Base-by-base conservation (phyloP, 2,329 filamentous ascomycete species). In the Epichloe amarillans region DNA sequence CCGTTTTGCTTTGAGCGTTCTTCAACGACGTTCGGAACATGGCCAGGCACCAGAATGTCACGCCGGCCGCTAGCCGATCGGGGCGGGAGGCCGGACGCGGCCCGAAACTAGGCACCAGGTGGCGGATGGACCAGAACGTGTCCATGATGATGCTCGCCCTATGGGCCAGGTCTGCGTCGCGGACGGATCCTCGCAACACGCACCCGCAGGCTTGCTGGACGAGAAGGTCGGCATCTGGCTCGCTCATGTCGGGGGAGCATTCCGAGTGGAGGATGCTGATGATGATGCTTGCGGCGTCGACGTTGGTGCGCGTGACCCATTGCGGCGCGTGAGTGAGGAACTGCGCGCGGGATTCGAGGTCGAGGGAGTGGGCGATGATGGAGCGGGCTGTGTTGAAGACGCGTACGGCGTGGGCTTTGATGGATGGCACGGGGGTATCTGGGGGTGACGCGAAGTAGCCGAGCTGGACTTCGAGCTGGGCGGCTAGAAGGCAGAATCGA, bases 381-480 rank as follows among this genome's bases (percentile, higher is more conserved):
- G 68, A 61, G 49, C 71, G 69, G 4, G 75, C 67, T 2, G 75
- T 78, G 53, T 65, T 70, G 61, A 72, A 76, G 21, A 70, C 64
- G 21, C 73, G 71, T 40, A 74, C 59, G 23, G 72, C 61, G 56
- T 75, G 71, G 46, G 71, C 64, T 52, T 67, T 69, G 50, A 75
- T 65, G 12, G 59, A 55, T 19, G 61, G 57, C 62, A 64, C 40
- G 66, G 68, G 2, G 61, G 60, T 54, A 60, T 66, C 53, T 63
- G 69, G 65, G 0, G 68, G 65, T 15, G 49, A 37, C 54, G 71
- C 66, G 56, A 78, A 72, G 63, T 77, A 77, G 61, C 72, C 77
- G 1, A 66, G 62, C 54, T 79, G 75, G 8, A 79, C 68, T 51
- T 79, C 75, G n/a, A 77, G 66, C 21, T 72, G 67, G 1, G 74